phyloP scores from a whole-genome alignment of 768 basidiomycete species.

The Thelephora aurantiotincta region DNA sequence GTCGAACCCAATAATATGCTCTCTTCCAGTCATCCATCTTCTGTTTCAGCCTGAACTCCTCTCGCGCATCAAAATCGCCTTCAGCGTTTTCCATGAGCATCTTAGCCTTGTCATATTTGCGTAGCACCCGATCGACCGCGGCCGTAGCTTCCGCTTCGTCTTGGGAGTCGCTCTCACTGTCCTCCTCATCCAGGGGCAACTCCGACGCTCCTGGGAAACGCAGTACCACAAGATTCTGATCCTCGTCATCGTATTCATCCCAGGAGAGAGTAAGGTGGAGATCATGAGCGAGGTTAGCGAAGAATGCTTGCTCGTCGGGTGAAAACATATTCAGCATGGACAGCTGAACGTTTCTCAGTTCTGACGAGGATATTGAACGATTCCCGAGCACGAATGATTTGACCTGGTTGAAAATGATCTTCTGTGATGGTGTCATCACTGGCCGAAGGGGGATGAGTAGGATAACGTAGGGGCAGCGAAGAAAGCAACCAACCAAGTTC shows the following conservation, averaged over 20 bases:
- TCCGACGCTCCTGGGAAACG: constrained; percentile 34
- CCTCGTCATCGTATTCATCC: constrained; percentile 86
- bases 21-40: constrained; percentile 93
- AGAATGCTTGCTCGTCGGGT: constrained; percentile 68
- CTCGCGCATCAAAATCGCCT: constrained; percentile 64
- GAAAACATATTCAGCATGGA: constrained; percentile 69
- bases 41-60: constrained; percentile 57
- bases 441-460: background rate
- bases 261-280: constrained; percentile 72
- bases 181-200: constrained; percentile 30
- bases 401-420: constrained; percentile 66
- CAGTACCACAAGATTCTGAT: constrained; percentile 63
- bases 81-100: constrained; percentile 58
- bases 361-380: constrained; percentile 9
- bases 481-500: constrained; percentile 43
- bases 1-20: constrained; percentile 69
- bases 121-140: constrained; percentile 72
- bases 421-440: constrained; percentile 66
- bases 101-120: constrained; percentile 80
- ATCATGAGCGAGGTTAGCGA: constrained; percentile 60
- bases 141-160: constrained; percentile 58
- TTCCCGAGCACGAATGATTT: constrained; percentile 53
- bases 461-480: background rate
- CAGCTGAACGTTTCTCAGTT: constrained; percentile 24
- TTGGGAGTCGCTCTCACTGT: constrained; percentile 33